Evolutionary conservation across 2,329 filamentous ascomycete species (phyloP), one percentile per base, ranked within the genome.

Genomic region (Xylaria sp.): DNA sequence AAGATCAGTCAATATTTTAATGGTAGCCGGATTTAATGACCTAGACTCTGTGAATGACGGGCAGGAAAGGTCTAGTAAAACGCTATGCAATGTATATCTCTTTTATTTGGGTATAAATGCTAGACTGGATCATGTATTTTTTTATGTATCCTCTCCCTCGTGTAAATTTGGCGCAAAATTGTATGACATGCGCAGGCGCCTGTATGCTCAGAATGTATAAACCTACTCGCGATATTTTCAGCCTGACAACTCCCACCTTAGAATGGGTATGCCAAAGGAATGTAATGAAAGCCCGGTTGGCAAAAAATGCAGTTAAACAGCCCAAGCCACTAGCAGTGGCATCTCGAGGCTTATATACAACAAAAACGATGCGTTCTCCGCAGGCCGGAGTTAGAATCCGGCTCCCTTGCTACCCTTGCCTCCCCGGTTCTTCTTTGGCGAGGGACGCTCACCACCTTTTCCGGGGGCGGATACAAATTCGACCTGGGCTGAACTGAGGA

Each of bases 401-500:
- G 54, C 48, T 58, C 61, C 60, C 48, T 65, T 74, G 21, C 55
- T 24, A 4, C 53, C 39, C 57, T 73, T 77, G 21, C 68, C 68
- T 30, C 64, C 71, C 36, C 69, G 68, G 17, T 36, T 66, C 47
- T 71, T 74, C 55, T 61, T 71, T 19, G 62, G 53, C 1, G 70
- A 69, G 3, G 63, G 9, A 32, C 51, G 51, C 30, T 72, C 67
- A 17, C 55, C 64, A 7, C 68, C 62, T 47, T 71, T 73, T 34
- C 66, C 68, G 14, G 71, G 73, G 14, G 71, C 61, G 5, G 73
- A 74, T 12, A 74, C 61, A 32, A 75, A 75, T 68, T 81, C 77
- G 21, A 77, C 77, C 24, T 76, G 75, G 1, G 77, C 78, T 8
- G 72, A 71, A 57, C 75, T 75, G 7, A 83, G 70, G 36, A 82